Percentiles rank a stretch among this genome's conserved stretches.
phyloP scores from a whole-genome alignment of 345 rosid species.

The Salix purpurea region DNA sequence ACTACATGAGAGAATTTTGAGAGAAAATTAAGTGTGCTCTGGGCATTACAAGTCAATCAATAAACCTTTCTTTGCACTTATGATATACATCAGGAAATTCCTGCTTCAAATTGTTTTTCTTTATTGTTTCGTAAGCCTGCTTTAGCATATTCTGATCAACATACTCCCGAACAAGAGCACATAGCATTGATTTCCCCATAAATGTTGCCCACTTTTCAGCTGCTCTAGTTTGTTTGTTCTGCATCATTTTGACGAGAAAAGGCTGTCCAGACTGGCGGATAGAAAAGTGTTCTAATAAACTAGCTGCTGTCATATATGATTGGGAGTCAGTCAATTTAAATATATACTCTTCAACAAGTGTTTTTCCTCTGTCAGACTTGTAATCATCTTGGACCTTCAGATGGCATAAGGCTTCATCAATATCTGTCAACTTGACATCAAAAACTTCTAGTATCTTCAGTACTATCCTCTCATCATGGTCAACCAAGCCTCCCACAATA shows the following conservation, averaged over 20 bases:
- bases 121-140: slow-evolving; percentile 60
- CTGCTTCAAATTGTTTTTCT: slow-evolving; percentile 63
- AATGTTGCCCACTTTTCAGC: slow-evolving; percentile 94
- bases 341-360: slow-evolving; percentile 58
- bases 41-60: slow-evolving; percentile 6
- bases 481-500: slow-evolving; percentile 43
- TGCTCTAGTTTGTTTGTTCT: slow-evolving; percentile 62
- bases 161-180: slow-evolving; percentile 64
- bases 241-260: slow-evolving; percentile 70
- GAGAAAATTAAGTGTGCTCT: neutral
- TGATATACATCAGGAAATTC: slow-evolving; percentile 70
- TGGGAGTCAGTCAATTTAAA: slow-evolving; percentile 48
- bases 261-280: slow-evolving; percentile 67
- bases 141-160: slow-evolving; percentile 67
- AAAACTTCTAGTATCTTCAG: slow-evolving; percentile 56
- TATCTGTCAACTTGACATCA: slow-evolving; percentile 46
- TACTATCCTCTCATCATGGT: slow-evolving; percentile 58
- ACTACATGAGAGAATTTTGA: neutral
- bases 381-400: slow-evolving; percentile 25
- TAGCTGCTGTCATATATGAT: slow-evolving; percentile 71
- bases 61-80: slow-evolving; percentile 76
- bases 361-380: slow-evolving; percentile 30
- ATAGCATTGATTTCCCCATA: slow-evolving; percentile 78
- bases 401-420: slow-evolving; percentile 46
- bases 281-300: slow-evolving; percentile 72